phyloP scores from a whole-genome alignment of 768 basidiomycete species.

The Lactifluus piperatus region DNA sequence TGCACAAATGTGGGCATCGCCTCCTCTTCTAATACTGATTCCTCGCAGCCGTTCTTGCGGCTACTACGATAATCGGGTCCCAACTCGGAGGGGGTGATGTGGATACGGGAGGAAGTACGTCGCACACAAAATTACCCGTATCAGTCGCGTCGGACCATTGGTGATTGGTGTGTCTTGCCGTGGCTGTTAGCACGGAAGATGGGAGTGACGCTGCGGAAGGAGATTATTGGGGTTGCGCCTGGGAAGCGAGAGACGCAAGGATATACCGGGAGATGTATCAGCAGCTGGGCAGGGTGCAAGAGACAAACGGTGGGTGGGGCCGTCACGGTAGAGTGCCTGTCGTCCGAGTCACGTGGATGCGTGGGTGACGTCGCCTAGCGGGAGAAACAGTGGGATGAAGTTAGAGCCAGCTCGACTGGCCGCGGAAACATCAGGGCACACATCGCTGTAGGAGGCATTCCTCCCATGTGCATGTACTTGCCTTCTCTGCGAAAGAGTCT shows the following conservation, averaged over 20 bases:
- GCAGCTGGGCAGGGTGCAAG: constrained; percentile 60
- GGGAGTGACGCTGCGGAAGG: constrained; percentile 37
- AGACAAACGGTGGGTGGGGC: constrained; percentile 45
- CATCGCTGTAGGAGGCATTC: not conserved
- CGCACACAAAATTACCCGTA: constrained; percentile 30
- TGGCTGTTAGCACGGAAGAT: constrained; percentile 1
- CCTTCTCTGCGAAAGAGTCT: not conserved
- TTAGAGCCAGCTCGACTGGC: constrained; percentile 51
- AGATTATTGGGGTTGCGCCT: constrained; percentile 22
- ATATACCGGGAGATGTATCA: constrained; percentile 57
- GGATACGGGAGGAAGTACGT: constrained; percentile 46
- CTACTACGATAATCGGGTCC: too few species aligned
- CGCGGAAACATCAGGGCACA: not conserved
- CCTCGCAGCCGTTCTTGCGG: too few species aligned
- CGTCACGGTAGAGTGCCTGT: not conserved
- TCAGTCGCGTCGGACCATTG: constrained; percentile 44
- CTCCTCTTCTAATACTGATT: not conserved
- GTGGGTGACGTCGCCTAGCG: constrained; percentile 30
- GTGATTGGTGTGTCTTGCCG: too few species aligned
- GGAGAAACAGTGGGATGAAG: constrained; percentile 42
- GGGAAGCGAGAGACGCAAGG: constrained; percentile 31
- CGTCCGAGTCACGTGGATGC: too few species aligned
- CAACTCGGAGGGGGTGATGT: not conserved
- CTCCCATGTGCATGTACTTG: not conserved
- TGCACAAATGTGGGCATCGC: too few species aligned